Base-by-base conservation (phyloP, 2,329 filamentous ascomycete genomes). In the Pseudonectria foliicola region DNA sequence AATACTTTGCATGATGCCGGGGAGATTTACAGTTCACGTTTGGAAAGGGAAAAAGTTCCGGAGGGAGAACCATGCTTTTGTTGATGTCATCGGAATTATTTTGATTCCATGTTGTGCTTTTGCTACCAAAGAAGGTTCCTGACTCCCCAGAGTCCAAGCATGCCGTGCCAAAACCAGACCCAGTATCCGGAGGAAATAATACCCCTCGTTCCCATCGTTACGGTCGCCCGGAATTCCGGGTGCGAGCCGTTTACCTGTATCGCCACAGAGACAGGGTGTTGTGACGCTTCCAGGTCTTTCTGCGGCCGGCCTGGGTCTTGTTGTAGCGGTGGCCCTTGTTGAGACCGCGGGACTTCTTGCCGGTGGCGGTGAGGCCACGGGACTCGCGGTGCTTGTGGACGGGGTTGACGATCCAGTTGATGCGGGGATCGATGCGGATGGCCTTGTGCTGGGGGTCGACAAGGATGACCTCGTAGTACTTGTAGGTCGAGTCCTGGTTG, bases 401-500 rank as follows among this genome's bases (percentile, higher is more conserved):
- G 57, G 92, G 85, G 75, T 93, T 93, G 75, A 90, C 87, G 79
- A 98, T 98, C 92, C 92, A 98, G 86, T 95, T 98, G 85, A 98
- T 96, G 73, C 92, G 89, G 62, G 92, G 76, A 70, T 98, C 92
- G 65, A 85, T 86, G 71, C 92, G 92, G 80, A 98, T 98, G 64
- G 92, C 92, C 82, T 96, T 96, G 86, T 98, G 92, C 77, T 93
- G 85, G 67, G 92, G 92, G 77, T 98, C 92, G 66, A 98, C 90
- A 64, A 95, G 86, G 77, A 98, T 96, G 71, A 96, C 82, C 76
- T 98, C 92, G 78, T 80, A 98, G 85, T 98, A 98, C 81, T 98
- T 98, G 86, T 96, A 98, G 73, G 92, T 98, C 45, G 89, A 95
- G 78, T 98, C 92, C 80, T 96, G 88, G 85, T 98, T 98, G 79